These are phyloP conservation scores for Tuber umbilicatum DNA, from an alignment of 495 filamentous ascomycete genomes.

Conservation along the genomic window DNA sequence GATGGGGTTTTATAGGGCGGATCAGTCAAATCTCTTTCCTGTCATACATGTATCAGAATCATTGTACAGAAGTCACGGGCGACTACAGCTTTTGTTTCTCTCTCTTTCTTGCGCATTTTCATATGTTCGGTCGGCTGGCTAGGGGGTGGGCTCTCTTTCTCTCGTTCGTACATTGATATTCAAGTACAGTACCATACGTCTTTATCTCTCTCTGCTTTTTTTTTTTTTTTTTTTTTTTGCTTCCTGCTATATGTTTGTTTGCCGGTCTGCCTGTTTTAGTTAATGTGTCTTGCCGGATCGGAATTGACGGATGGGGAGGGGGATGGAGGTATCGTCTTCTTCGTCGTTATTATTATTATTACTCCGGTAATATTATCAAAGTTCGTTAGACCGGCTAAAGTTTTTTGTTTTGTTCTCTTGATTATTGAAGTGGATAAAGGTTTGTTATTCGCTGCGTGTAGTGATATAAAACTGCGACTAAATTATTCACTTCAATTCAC, in stretches of 20 bases:
- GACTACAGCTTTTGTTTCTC: background rate
- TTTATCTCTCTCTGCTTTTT: background rate
- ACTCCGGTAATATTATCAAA: slow-evolving; percentile 6
- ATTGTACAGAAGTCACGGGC: background rate
- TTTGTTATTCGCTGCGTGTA: slow-evolving; percentile 5
- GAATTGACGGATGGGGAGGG: background rate
- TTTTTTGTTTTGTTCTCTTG: background rate
- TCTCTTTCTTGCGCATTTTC: background rate
- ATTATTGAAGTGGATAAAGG: background rate
- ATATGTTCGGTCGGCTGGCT: background rate
- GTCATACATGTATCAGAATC: slow-evolving; percentile 12
- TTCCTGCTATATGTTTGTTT: background rate
- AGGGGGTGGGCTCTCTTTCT: background rate
- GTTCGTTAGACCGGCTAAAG: background rate
- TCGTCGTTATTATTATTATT: background rate
- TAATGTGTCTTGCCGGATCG: background rate
- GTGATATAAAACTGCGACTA: background rate
- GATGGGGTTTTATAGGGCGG: slow-evolving; percentile 12
- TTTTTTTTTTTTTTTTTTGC: background rate
- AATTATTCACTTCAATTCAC: background rate
- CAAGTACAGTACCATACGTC: slow-evolving; percentile 5
- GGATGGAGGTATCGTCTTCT: background rate
- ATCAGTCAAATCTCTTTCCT: slow-evolving; percentile 6
- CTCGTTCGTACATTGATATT: background rate
- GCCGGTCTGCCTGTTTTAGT: background rate